phyloP scores from a whole-genome alignment of 1,139 yeast species.

The Diutina mesorugosa region DNA sequence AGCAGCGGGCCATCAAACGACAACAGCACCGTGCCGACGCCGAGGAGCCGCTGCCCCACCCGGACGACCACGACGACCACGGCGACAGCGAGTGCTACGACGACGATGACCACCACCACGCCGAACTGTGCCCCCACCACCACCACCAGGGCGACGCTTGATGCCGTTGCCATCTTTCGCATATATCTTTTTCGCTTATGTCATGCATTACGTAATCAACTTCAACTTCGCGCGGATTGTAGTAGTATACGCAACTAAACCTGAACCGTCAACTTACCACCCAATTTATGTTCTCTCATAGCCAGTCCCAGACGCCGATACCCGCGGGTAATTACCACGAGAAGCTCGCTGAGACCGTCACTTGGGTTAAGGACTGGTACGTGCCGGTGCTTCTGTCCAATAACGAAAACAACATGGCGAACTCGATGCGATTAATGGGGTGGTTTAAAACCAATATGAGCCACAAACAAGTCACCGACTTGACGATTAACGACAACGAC shows the following conservation, averaged over 20 bases:
- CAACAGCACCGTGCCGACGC: neutral
- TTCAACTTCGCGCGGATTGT: neutral
- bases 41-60: neutral
- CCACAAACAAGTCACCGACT: conserved; percentile 7
- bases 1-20: conserved; percentile 21
- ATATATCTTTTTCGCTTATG: neutral
- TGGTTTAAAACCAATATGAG: conserved; percentile 23
- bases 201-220: neutral
- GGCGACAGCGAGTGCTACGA: neutral
- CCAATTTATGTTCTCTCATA: neutral
- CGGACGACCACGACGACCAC: neutral
- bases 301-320: conserved; percentile 2
- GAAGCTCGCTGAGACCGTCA: conserved; percentile 14
- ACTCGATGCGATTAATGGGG: conserved; percentile 20
- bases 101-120: neutral
- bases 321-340: conserved; percentile 1
- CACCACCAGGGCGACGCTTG: neutral
- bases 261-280: neutral
- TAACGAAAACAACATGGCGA: conserved; percentile 9
- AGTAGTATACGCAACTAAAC: neutral
- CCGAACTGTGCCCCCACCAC: conserved; percentile 1
- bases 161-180: neutral
- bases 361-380: conserved; percentile 34
- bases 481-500: conserved; percentile 12
- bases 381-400: conserved; percentile 11